Percentiles rank a stretch among this genome's conserved stretches.
These are phyloP conservation scores for Hibiscus trionum DNA, from an alignment of 345 rosid species.

Conservation along the genomic window DNA sequence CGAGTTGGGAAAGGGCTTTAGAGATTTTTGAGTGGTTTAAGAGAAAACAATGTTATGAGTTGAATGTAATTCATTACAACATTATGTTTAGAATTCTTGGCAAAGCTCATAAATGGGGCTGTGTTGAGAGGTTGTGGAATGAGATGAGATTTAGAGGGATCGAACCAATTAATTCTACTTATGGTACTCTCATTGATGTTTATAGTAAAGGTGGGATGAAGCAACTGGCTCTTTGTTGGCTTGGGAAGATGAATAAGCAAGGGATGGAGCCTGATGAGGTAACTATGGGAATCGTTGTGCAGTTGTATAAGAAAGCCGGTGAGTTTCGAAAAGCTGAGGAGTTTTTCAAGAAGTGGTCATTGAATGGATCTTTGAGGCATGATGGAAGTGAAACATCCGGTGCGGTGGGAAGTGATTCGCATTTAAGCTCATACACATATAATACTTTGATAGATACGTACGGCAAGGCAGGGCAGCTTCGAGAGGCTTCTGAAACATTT, in stretches of 20 bases:
- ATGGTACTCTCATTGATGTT: slow-evolving; percentile 82
- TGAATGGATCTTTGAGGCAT: slow-evolving; percentile 28
- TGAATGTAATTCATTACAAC: slow-evolving; percentile 85
- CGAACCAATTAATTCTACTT: slow-evolving; percentile 64
- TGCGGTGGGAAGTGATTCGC: slow-evolving; percentile 12
- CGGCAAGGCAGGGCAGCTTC: slow-evolving; percentile 69
- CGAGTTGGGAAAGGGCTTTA: slow-evolving; percentile 68
- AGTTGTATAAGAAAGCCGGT: slow-evolving; percentile 77
- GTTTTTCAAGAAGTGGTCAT: slow-evolving; percentile 70
- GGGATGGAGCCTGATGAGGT: slow-evolving; percentile 84
- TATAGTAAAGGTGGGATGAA: slow-evolving; percentile 75
- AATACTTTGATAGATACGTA: slow-evolving; percentile 83
- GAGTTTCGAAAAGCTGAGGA: slow-evolving; percentile 75
- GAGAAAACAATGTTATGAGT: slow-evolving; percentile 50
- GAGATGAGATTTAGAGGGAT: slow-evolving; percentile 53
- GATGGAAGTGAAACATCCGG: slow-evolving; percentile 10
- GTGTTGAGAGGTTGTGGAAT: slow-evolving; percentile 50
- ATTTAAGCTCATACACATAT: slow-evolving; percentile 55
- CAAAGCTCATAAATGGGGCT: slow-evolving; percentile 55
- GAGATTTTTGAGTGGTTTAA: slow-evolving; percentile 91
- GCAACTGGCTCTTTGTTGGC: slow-evolving; percentile 56
- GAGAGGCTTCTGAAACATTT: slow-evolving; percentile 64
- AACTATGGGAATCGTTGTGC: slow-evolving; percentile 67
- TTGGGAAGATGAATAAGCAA: slow-evolving; percentile 61
- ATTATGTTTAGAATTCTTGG: slow-evolving; percentile 73